phyloP scores from a whole-genome alignment of 371 early-diverging fungal species.

The Chytridium lagenaria region DNA sequence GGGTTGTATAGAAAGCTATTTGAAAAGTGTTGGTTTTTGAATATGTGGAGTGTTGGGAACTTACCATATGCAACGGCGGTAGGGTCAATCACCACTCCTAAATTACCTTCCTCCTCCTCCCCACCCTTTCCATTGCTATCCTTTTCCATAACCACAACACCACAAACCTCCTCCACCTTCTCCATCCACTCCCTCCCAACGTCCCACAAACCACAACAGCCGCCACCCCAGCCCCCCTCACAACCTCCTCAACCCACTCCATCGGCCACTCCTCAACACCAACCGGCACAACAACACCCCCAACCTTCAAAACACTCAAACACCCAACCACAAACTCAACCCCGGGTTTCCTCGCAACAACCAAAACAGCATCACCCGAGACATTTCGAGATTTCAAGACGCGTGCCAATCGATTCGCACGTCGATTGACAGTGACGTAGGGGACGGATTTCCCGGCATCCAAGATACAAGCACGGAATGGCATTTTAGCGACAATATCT shows the following conservation, averaged over 20 bases:
- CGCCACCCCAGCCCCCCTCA: not conserved
- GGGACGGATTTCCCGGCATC: not conserved
- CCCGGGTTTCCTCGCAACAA: not conserved
- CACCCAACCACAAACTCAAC: not conserved
- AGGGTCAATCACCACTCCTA: not conserved
- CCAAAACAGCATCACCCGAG: not conserved
- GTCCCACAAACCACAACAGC: not conserved
- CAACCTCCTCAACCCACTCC: constrained; percentile 14
- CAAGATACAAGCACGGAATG: constrained; percentile 10
- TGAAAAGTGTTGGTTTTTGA: not conserved
- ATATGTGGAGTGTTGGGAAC: not conserved
- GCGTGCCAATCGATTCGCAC: constrained; percentile 2
- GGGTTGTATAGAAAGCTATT: constrained; percentile 7
- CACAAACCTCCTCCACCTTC: not conserved
- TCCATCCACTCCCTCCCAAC: not conserved
- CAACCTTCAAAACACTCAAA: constrained; percentile 5
- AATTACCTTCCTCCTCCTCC: not conserved
- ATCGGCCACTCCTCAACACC: not conserved
- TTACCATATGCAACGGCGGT: constrained; percentile 2
- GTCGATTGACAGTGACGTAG: constrained; percentile 9
- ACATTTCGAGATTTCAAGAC: not conserved
- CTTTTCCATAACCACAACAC: not conserved
- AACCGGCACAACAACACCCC: not conserved
- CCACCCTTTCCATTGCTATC: not conserved
- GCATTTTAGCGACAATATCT: not conserved